Base-by-base conservation (phyloP, 129 eudicot species). In the Escallonia rubra region DNA sequence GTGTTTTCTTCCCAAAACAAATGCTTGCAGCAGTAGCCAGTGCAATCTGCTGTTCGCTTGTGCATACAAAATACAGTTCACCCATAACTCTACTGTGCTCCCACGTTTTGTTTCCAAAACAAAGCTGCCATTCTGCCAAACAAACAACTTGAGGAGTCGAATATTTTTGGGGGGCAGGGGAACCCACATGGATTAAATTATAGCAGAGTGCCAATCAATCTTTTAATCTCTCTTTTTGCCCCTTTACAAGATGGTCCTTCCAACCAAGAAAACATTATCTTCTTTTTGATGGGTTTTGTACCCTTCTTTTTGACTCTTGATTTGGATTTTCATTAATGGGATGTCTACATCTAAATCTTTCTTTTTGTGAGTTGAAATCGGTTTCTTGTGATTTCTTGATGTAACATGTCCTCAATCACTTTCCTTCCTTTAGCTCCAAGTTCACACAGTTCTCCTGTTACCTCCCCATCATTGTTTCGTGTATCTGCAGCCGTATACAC, bases 271-370 rank as follows among this genome's bases (percentile, higher is more conserved):
- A 43, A 46, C 47, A 10, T 67, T 59, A 67, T 74, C 79, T 42
- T 51, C 60, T 41, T 43, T 41, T 8, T 60, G 8, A 52, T 61
- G 43, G 65, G 12, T 39, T 44, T 64, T 23, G 10, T 14, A 58
- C 12, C 40, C 56, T 13, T 5, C 48, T 51, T 41, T 60, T 74
- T 74, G 73, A 67, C 79, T 60, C 42, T 13, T 68, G 52, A 34
- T 55, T 75, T 62, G 69, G 67, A 41, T 72, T 64, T 44, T 69
- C 55, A 53, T 50, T 14, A 3, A 45, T 16, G 49, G 14, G 41
- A 5, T 70, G 80, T 71, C 80, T 57, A 40, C 57, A 62, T 80
- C 77, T 56, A 65, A 23, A 65, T 75, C 67, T 52, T 65, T 8
- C 65, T 16, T 71, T 68, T n/a, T 69, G 10, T 39, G 3, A 42